phyloP scores from a whole-genome alignment of 208 protist genomes.

The Trypanosoma melophagium region DNA sequence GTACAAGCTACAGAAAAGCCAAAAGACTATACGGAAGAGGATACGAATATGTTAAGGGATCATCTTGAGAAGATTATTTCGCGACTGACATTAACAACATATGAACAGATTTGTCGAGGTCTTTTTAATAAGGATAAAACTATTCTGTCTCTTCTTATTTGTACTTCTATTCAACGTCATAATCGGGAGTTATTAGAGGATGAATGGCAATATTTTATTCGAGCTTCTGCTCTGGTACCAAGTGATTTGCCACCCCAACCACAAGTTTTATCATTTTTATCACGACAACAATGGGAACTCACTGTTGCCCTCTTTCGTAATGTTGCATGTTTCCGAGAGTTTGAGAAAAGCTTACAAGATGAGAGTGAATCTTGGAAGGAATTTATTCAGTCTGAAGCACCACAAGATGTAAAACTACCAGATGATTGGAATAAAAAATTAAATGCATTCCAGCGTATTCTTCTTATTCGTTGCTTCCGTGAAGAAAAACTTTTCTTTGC shows the following conservation, averaged over 20 bases:
- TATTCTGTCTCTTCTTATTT: conserved; percentile 94
- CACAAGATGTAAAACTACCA: conserved; percentile 59
- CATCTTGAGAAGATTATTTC: conserved; percentile 85
- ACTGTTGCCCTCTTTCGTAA: conserved; percentile 76
- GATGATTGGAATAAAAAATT: conserved; percentile 57
- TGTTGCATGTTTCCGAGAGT: conserved; percentile 66
- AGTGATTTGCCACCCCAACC: conserved; percentile 64
- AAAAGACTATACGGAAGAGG: conserved; percentile 45
- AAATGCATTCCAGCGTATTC: conserved; percentile 91
- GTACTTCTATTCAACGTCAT: conserved; percentile 82
- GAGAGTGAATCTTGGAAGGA: conserved; percentile 57
- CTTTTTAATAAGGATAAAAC: conserved; percentile 98
- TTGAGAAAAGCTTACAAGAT: conserved; percentile 51
- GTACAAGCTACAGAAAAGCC: conserved; percentile 78
- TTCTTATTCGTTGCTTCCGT: conserved; percentile 93
- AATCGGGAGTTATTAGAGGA: conserved; percentile 61
- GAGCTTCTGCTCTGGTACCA: conserved; percentile 84
- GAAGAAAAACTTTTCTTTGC: conserved; percentile 95
- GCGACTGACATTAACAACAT: conserved; percentile 90
- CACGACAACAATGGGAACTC: conserved; percentile 83
- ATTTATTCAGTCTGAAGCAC: conserved; percentile 61
- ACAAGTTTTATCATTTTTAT: conserved; percentile 59
- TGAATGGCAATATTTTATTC: conserved; percentile 93
- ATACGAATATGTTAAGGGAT: conserved; percentile 51
- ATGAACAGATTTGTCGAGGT: conserved; percentile 96